Percentiles rank a stretch among this genome's conserved stretches.
These are phyloP conservation scores for Poa pratensis DNA, from an alignment of 176 grass and related monocot genomes.

Conservation along the genomic window DNA sequence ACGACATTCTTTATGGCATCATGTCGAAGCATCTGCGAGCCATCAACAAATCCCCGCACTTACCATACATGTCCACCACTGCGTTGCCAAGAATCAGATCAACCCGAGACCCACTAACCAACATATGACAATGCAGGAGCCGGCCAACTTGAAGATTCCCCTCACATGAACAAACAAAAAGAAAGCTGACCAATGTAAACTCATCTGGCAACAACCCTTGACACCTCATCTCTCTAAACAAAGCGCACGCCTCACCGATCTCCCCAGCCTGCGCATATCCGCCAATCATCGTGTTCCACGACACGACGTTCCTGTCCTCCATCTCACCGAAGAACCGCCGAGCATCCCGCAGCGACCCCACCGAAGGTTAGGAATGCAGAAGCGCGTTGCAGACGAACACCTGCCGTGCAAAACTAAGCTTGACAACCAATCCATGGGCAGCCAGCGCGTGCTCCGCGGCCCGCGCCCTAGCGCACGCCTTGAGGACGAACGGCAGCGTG, in stretches of 20 bases:
- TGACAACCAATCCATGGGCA: conserved; percentile 33
- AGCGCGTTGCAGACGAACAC: conserved; percentile 43
- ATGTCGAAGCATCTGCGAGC: conserved; percentile 43
- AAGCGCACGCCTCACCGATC: not conserved
- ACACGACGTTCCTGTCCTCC: conserved; percentile 24
- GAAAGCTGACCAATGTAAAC: conserved; percentile 44
- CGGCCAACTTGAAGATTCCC: conserved; percentile 47
- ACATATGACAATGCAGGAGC: conserved; percentile 38
- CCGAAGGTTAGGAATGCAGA: conserved; percentile 14
- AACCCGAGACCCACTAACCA: conserved; percentile 24
- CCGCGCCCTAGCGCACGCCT: conserved; percentile 34
- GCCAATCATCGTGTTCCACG: conserved; percentile 57
- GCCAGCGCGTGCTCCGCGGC: not conserved
- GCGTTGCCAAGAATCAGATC: conserved; percentile 57
- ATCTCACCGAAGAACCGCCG: conserved; percentile 52
- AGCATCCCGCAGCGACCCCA: conserved; percentile 3
- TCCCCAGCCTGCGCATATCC: conserved; percentile 31
- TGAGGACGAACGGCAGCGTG: conserved; percentile 46
- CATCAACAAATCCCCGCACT: conserved; percentile 42
- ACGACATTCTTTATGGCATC: conserved; percentile 49
- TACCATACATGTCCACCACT: conserved; percentile 55
- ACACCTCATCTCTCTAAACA: conserved; percentile 44
- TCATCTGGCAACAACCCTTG: conserved; percentile 14
- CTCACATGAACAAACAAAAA: conserved; percentile 31
- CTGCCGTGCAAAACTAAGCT: conserved; percentile 36